phyloP scores from a whole-genome alignment of 163 green algal species.

The Smithsoniella earleae region DNA sequence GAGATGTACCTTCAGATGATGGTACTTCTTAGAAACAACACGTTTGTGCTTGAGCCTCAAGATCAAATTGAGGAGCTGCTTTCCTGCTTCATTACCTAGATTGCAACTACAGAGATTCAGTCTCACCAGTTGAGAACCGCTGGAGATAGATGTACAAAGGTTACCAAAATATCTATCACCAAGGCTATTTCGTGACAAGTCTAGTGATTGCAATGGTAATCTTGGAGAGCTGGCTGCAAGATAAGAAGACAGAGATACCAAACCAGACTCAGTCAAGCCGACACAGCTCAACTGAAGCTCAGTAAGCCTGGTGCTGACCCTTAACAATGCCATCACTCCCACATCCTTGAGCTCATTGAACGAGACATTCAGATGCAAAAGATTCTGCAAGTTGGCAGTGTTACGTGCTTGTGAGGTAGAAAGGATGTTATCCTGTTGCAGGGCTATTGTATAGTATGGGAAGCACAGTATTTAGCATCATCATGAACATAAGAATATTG shows the following conservation, averaged over 20 bases:
- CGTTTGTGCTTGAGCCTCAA: background rate
- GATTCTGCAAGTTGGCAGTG: background rate
- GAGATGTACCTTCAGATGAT: background rate
- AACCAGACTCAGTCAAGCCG: background rate
- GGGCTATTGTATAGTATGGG: background rate
- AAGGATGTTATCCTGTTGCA: background rate
- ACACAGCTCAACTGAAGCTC: background rate
- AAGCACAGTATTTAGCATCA: too few species aligned
- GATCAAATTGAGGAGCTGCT: background rate
- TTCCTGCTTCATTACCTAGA: background rate
- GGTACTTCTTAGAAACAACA: background rate
- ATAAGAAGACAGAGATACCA: background rate
- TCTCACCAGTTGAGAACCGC: background rate
- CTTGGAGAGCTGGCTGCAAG: background rate
- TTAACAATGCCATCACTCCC: background rate
- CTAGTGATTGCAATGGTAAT: background rate
- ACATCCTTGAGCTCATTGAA: background rate
- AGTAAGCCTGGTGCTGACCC: background rate
- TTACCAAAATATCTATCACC: background rate
- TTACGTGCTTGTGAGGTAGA: background rate
- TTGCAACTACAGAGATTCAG: slow-evolving; percentile 1
- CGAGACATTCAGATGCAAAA: background rate
- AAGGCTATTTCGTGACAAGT: slow-evolving; percentile 7
- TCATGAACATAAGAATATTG: too few species aligned
- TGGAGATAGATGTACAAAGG: slow-evolving; percentile 19